phyloP scores from a whole-genome alignment of 768 basidiomycete species.

The Amanita rimosa region DNA sequence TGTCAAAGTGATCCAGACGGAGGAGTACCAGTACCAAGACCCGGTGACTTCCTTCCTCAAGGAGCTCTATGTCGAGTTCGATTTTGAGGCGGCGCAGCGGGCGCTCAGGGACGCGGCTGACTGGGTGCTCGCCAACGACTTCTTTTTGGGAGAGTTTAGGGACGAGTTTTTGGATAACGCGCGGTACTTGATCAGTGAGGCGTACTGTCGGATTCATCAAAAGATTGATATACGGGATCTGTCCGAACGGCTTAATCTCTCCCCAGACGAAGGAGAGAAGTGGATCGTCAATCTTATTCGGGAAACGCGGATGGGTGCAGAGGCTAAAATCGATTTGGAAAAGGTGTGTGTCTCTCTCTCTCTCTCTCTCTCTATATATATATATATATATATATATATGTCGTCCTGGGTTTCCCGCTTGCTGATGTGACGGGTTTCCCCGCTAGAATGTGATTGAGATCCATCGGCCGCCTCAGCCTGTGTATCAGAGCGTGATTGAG shows the following conservation, averaged over 20 bases:
- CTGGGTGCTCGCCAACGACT: constrained; percentile 74
- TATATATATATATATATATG: no score
- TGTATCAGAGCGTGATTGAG: constrained; percentile 92
- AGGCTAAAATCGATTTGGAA: constrained; percentile 96
- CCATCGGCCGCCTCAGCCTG: constrained; percentile 76
- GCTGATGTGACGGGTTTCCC: no score
- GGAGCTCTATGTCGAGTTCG: constrained; percentile 91
- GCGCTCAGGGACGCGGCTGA: constrained; percentile 68
- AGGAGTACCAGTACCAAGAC: constrained; percentile 94
- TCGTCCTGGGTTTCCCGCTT: no score
- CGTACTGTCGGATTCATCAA: constrained; percentile 96
- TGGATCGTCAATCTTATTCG: constrained; percentile 99
- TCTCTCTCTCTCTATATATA: no score
- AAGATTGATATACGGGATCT: constrained; percentile 87
- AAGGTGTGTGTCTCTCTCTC: no score
- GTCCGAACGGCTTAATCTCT: constrained; percentile 86
- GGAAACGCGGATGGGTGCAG: constrained; percentile 92
- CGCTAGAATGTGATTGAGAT: constrained; percentile 97
- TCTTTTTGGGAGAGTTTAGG: constrained; percentile 84
- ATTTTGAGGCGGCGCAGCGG: constrained; percentile 90
- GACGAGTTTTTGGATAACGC: constrained; percentile 97
- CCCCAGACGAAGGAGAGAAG: constrained; percentile 93
- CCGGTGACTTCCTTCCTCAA: constrained; percentile 89
- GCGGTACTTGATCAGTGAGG: constrained; percentile 91
- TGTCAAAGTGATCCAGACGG: constrained; percentile 88